Conservation (phyloP, 2,329 filamentous ascomycete genomes). For the Colletotrichum somersetense region DNA sequence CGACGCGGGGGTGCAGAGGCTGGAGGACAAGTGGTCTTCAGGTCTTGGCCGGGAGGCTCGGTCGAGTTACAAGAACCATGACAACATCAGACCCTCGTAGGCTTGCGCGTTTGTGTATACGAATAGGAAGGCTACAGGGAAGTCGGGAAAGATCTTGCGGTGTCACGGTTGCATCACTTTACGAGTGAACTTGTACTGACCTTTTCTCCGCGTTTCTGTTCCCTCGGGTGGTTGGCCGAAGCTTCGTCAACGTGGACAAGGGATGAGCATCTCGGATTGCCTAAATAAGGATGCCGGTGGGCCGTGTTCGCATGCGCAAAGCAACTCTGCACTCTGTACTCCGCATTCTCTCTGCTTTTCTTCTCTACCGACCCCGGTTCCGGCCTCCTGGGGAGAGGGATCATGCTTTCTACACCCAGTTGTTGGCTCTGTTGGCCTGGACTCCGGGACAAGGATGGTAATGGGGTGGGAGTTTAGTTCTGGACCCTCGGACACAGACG, state of each 20-base stretch:
- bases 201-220: slow-evolving; percentile 1
- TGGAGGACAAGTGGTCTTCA: slow-evolving; percentile 39
- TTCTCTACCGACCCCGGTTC: neutral
- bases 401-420: slow-evolving; percentile 8
- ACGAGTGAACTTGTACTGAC: neutral
- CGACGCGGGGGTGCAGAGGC: slow-evolving; percentile 23
- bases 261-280: slow-evolving; percentile 39
- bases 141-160: slow-evolving; percentile 3
- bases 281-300: slow-evolving; percentile 31
- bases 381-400: neutral
- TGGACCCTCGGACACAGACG: slow-evolving; percentile 5
- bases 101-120: slow-evolving; percentile 17
- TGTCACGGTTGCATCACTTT: slow-evolving; percentile 15
- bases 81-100: slow-evolving; percentile 15
- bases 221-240: slow-evolving; percentile 3
- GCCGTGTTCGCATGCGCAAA: slow-evolving; percentile 11
- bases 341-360: slow-evolving; percentile 27
- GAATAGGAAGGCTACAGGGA: neutral
- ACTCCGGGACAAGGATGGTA: slow-evolving; percentile 11
- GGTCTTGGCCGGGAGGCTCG: slow-evolving; percentile 16
- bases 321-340: slow-evolving; percentile 34
- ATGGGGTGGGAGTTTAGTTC: slow-evolving; percentile 2
- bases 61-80: slow-evolving; percentile 4
- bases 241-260: slow-evolving; percentile 47
- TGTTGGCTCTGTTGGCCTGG: slow-evolving; percentile 22